phyloP scores from a whole-genome alignment of 148 eudicot genomes.

The Camellia japonica region DNA sequence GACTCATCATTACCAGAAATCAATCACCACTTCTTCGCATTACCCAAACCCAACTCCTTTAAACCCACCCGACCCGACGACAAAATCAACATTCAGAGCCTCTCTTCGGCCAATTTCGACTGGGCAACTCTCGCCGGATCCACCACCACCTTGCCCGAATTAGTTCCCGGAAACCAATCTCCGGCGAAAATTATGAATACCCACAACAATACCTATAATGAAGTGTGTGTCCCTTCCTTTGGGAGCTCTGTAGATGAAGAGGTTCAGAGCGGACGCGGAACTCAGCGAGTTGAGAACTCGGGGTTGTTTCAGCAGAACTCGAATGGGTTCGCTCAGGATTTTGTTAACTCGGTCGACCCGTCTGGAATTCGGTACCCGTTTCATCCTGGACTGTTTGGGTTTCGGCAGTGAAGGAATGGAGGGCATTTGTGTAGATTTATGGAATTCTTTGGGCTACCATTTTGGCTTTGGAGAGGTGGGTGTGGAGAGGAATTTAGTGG shows the following conservation, averaged over 20 bases:
- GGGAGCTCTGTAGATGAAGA: slow-evolving; percentile 37
- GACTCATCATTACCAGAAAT: slow-evolving; percentile 57
- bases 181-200: slow-evolving; percentile 6
- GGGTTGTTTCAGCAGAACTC: slow-evolving; percentile 21
- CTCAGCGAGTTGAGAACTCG: slow-evolving; percentile 28
- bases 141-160: slow-evolving; percentile 27
- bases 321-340: slow-evolving; percentile 23
- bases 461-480: neutral
- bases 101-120: slow-evolving; percentile 48
- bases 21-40: slow-evolving; percentile 26
- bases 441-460: slow-evolving; percentile 26
- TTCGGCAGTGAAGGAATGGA: slow-evolving; percentile 19
- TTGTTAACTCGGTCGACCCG: slow-evolving; percentile 26
- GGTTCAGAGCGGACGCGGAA: slow-evolving; percentile 55
- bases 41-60: slow-evolving; percentile 43
- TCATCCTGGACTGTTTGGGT: slow-evolving; percentile 19
- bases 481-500: no score
- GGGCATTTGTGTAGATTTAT: slow-evolving; percentile 22
- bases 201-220: slow-evolving; percentile 23
- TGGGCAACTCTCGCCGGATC: slow-evolving; percentile 55
- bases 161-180: slow-evolving; percentile 20
- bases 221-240: slow-evolving; percentile 32
- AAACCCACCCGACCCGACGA: slow-evolving; percentile 27
- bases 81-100: slow-evolving; percentile 34
- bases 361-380: slow-evolving; percentile 35